phyloP scores from a whole-genome alignment of 1,139 yeast species.

The Debaryomycetaceae sp. region DNA sequence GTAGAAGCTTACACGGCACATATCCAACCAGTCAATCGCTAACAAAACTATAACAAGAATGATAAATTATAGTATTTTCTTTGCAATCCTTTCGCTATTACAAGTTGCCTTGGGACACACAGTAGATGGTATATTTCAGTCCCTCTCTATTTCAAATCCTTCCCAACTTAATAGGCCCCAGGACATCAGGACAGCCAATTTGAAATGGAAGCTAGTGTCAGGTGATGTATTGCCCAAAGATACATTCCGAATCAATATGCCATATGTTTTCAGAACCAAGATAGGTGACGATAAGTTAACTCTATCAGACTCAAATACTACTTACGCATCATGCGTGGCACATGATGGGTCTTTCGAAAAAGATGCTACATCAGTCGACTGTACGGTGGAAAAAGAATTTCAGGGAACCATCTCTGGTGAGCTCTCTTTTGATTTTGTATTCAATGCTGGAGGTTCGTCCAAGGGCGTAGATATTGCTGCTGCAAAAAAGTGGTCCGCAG shows the following conservation, averaged over 20 bases:
- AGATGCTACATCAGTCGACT: constrained; percentile 8
- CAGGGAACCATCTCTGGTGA: constrained; percentile 8
- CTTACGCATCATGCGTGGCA: constrained; percentile 12
- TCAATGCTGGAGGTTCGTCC: constrained; percentile 20
- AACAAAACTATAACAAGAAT: background rate
- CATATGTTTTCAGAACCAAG: constrained; percentile 16
- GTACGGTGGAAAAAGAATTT: constrained; percentile 7
- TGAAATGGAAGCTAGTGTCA: constrained; percentile 12
- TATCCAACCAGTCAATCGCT: background rate
- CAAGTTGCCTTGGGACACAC: constrained; percentile 3
- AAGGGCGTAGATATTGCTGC: constrained; percentile 10
- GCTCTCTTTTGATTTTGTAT: constrained; percentile 15
- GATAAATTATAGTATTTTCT: background rate
- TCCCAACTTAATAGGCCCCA: constrained; percentile 11
- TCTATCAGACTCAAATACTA: constrained; percentile 7
- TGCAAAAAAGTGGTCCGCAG: constrained; percentile 9
- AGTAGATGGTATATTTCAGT: constrained; percentile 6
- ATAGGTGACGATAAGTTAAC: constrained; percentile 8
- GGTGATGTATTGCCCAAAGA: constrained; percentile 9
- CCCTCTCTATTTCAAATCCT: constrained; percentile 6
- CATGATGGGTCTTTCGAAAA: constrained; percentile 12
- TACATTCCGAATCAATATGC: constrained; percentile 12
- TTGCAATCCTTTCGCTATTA: background rate
- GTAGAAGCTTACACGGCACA: background rate
- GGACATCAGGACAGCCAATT: constrained; percentile 15